Evolutionary conservation across 345 rosid genomes (phyloP), one percentile per base, ranked within the genome.

Genomic region (Gossypium sturtianum): DNA sequence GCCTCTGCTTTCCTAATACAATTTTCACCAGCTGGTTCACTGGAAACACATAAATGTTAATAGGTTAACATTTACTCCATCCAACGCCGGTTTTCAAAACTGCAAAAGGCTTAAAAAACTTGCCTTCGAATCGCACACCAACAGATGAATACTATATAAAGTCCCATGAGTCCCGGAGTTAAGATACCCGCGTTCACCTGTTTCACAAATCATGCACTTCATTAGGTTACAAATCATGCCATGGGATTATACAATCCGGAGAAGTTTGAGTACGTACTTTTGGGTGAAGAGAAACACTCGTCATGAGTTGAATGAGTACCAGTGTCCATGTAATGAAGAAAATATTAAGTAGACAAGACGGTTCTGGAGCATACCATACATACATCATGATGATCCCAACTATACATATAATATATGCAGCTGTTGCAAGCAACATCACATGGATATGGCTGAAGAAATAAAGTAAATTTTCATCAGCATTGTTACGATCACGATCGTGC

Each of bases 81-180:
- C 41, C 41, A 34, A 34, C 41, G 41, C 1, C 1, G 7, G 41
- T 34, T 56, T 1, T 11, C 11, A 57, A 20, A 57, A 2, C 60
- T 34, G 41, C 41, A 34, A 34, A 34, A 34, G 3, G 65, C 29
- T 51, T 45, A 56, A 76, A 68, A 70, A 70, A 25, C 78, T 52
- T 84, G 83, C 98, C 97, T 94, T 76, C 98, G 82, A 54, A 94
- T 91, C 61, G 97, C 98, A 64, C 97, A 90, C 98, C 98, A 94
- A 81, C 98, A 94, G 29, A 94, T 86, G 80, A 90, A 94, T 44
- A 92, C 89, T 47, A 91, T 81, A 76, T 94, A 94, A 23, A 94
- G 98, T 41, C 98, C 98, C 98, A 94, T 94, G 74, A 94, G 92
- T 66, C 97, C 98, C 0, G 98, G 95, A 83, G 94, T 80, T 83